A percentile compares a stretch with the other conserved stretches of the same genome.
These are phyloP conservation scores for Arabidopsis lyrata DNA, from an alignment of 441 rosid species.

Conservation along the genomic window DNA sequence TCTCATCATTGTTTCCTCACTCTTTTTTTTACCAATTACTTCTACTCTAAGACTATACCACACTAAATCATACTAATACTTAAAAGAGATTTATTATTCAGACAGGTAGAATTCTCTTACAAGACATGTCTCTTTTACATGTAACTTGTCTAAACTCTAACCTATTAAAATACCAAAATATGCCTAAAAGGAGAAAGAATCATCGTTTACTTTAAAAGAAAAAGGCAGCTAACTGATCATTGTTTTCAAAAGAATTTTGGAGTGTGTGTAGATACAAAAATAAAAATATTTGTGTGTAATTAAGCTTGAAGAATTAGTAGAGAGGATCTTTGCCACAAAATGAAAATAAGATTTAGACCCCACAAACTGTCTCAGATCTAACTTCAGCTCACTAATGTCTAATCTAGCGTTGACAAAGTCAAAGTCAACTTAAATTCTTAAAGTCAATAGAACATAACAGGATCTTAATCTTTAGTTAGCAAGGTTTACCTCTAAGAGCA, in stretches of 20 bases:
- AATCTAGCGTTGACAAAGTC: conserved; percentile 28
- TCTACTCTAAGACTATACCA: conserved; percentile 18
- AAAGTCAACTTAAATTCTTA: conserved; percentile 31
- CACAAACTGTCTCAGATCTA: conserved; percentile 33
- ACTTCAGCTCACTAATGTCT: conserved; percentile 21
- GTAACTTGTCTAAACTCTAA: background rate
- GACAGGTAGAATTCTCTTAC: conserved; percentile 1
- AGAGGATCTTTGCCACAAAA: conserved; percentile 19
- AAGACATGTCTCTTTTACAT: conserved; percentile 3
- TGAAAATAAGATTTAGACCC: conserved; percentile 29
- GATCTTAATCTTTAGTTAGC: background rate
- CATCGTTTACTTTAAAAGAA: background rate
- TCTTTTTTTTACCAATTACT: conserved; percentile 8
- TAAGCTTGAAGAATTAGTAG: conserved; percentile 20
- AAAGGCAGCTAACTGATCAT: background rate
- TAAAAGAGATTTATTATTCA: background rate
- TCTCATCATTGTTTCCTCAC: conserved; percentile 11
- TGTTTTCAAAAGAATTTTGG: conserved; percentile 12
- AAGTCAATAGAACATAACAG: background rate
- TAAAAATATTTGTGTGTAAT: background rate
- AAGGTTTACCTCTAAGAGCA: conserved; percentile 73
- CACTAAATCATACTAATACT: background rate
- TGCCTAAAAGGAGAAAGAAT: conserved; percentile 29
- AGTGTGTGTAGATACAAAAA: conserved; percentile 1
- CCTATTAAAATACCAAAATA: background rate